Conservation (phyloP, 2,329 filamentous ascomycete genomes). For the Microcera coccophila region DNA sequence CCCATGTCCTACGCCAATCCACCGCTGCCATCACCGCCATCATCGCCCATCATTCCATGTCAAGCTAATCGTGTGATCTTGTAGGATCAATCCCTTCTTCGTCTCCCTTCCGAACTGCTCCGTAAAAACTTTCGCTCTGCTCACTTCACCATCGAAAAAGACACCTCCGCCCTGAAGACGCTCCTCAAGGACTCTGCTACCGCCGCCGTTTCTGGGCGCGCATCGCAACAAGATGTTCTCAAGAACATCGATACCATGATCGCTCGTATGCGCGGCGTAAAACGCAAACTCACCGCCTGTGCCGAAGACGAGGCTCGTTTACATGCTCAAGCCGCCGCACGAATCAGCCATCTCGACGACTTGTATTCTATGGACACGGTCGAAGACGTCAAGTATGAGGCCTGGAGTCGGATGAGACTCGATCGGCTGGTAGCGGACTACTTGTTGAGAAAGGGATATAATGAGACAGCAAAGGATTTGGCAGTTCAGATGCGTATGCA, state of each 20-base stretch:
- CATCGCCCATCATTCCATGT: conserved; percentile 37
- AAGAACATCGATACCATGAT: conserved; percentile 82
- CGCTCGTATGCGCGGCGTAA: conserved; percentile 75
- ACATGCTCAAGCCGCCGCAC: conserved; percentile 69
- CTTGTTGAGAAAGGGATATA: conserved; percentile 78
- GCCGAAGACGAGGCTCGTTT: conserved; percentile 77
- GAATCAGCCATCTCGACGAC: conserved; percentile 76
- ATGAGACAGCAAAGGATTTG: conserved; percentile 69
- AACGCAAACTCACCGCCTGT: conserved; percentile 75
- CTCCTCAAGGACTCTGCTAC: conserved; percentile 62
- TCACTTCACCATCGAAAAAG: conserved; percentile 71
- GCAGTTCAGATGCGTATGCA: conserved; percentile 72
- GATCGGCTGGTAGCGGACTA: conserved; percentile 91
- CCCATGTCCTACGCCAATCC: conserved; percentile 66
- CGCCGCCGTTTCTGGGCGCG: conserved; percentile 60
- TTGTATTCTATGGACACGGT: conserved; percentile 76
- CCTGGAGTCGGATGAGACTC: conserved; percentile 77
- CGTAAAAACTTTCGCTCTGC: conserved; percentile 91
- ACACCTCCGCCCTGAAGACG: conserved; percentile 59
- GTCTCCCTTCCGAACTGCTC: conserved; percentile 86
- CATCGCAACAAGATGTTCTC: conserved; percentile 67
- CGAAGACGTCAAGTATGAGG: conserved; percentile 89
- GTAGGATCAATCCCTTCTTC: conserved; percentile 89
- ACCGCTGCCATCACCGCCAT: conserved; percentile 71
- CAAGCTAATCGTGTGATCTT: conserved; percentile 31